phyloP scores from a whole-genome alignment of 73 alveolate genomes.

The Tetrahymena elliotti region DNA sequence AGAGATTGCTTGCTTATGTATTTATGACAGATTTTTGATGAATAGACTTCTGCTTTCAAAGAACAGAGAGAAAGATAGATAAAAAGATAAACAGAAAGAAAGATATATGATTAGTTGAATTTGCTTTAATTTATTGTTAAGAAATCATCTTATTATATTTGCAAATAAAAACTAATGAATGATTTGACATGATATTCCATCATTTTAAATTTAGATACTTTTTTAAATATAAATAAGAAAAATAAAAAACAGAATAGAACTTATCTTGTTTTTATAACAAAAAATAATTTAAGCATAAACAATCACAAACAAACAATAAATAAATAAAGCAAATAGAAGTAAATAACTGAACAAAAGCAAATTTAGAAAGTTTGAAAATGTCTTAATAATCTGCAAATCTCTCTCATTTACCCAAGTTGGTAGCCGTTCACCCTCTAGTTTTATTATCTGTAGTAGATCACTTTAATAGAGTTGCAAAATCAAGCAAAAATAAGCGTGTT shows the following conservation, averaged over 20 bases:
- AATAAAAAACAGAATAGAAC: background rate
- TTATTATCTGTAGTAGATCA: conserved; percentile 97
- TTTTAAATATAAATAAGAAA: background rate
- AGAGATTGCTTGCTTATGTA: background rate
- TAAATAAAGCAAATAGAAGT: background rate
- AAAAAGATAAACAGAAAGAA: background rate
- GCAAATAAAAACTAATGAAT: background rate
- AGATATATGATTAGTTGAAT: background rate
- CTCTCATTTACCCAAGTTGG: conserved; percentile 9
- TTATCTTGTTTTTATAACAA: background rate
- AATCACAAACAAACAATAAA: background rate
- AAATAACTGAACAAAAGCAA: background rate
- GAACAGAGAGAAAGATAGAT: background rate
- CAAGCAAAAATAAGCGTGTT: conserved; percentile 93
- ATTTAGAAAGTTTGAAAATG: background rate
- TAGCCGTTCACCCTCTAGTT: conserved; percentile 94
- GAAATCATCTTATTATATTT: background rate
- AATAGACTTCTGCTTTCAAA: background rate
- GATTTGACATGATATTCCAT: background rate
- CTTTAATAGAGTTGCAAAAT: conserved; percentile 85
- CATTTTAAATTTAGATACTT: background rate
- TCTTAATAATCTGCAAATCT: background rate
- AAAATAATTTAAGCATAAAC: background rate
- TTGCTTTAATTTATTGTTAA: background rate
- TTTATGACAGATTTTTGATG: background rate